Evolutionary conservation across 1,284 basidiomycete genomes (phyloP), one percentile per base, ranked within the genome.

Genomic region (Cryptococcus amylolentus): DNA sequence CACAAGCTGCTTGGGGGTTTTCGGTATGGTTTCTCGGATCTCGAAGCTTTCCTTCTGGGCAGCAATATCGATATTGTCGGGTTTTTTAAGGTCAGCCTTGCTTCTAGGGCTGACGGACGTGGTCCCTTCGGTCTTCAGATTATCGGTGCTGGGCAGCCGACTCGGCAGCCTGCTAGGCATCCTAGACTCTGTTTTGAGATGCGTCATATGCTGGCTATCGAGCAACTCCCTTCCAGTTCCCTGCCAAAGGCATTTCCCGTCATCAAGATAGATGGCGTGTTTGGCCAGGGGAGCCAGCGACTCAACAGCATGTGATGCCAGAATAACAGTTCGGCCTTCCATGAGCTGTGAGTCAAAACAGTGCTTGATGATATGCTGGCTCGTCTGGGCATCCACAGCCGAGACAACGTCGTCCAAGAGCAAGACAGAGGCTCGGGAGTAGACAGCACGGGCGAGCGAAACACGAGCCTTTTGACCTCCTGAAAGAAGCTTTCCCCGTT

Each of bases 281-380:
- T 56, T 20, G 0, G 70, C 71, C 2, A 68, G 50, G 4, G 67
- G 68, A 10, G 70, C 64, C 28, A 75, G 57, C 4, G 73, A 45
- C 35, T 66, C 63, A 58, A 75, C 66, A 44, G 93, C 89, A 67
- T 94, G 91, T n/a, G 91, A 92, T 46, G 93, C 90, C 14, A 95
- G 82, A 60, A 94, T 84, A 58, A 92, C 77, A 0, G 91, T 94
- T 43, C 91, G 82, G 12, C 84, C 86, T 44, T 80, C 76, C 81
- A 91, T 84, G 41, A 95, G 80, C 26, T 87, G 84, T 14, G 90
- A 90, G 61, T 84, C 84, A 49, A 95, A 81, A 66, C 91, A 94
- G 61, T 89, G 78, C 57, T 86, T 76, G 71, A 86, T 89, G 13
- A 95, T 81, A 68, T 92, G 89, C 56, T 87, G 82, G 13, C 89